Evolutionary conservation across 1,284 basidiomycete genomes (phyloP).

Genomic region (Bjerkandera adusta): DNA sequence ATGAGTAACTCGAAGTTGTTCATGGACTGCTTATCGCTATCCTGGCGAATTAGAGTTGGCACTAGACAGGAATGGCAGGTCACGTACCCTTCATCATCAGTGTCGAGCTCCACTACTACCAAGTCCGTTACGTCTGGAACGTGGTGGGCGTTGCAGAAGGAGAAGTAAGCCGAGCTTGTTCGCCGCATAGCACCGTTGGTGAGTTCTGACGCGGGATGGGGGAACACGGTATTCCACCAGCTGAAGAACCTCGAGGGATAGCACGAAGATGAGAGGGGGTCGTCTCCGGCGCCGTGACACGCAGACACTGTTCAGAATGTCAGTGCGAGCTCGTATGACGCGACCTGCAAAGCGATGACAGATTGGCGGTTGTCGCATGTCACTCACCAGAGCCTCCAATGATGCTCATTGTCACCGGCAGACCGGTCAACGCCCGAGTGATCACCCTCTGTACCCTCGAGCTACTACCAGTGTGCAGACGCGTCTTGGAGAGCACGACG

Average conservation of each 20-base stretch:
- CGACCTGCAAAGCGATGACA: background rate
- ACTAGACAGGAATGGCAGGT: background rate
- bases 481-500: slow-evolving; percentile 72
- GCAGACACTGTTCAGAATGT: slow-evolving; percentile 69
- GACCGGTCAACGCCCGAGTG: slow-evolving; percentile 80
- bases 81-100: slow-evolving; percentile 81
- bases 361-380: background rate
- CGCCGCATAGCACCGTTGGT: slow-evolving; percentile 92
- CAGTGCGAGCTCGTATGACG: background rate
- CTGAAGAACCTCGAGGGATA: slow-evolving; percentile 90
- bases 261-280: slow-evolving; percentile 82
- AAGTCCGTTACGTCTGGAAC: slow-evolving; percentile 90
- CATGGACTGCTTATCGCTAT: slow-evolving; percentile 69
- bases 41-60: background rate
- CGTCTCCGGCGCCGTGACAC: slow-evolving; percentile 92
- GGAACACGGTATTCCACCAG: slow-evolving; percentile 95
- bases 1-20: slow-evolving; percentile 89
- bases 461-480: slow-evolving; percentile 81
- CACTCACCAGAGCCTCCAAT: slow-evolving; percentile 84
- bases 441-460: slow-evolving; percentile 82
- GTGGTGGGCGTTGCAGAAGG: slow-evolving; percentile 88
- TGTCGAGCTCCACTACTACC: slow-evolving; percentile 90
- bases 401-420: slow-evolving; percentile 88
- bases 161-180: slow-evolving; percentile 90
- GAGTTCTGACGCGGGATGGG: slow-evolving; percentile 90